These are phyloP conservation scores for Carex kokanica DNA, from an alignment of 176 grass and related monocot species.

Conservation along the genomic window DNA sequence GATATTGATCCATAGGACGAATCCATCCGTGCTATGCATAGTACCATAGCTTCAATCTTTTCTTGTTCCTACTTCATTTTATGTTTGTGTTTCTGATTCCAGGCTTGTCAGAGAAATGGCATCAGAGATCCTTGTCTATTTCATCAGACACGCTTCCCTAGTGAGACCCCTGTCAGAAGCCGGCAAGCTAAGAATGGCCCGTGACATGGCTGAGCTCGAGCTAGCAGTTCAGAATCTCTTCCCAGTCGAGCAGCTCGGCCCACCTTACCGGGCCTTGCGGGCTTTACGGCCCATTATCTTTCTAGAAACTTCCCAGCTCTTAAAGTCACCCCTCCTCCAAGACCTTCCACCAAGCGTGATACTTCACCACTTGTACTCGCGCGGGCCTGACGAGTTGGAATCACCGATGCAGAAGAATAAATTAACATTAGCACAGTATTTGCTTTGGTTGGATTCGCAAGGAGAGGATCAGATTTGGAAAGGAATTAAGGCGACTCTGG, in stretches of 20 bases:
- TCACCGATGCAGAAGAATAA: slow-evolving; percentile 91
- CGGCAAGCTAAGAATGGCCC: slow-evolving; percentile 91
- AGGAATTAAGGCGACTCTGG: slow-evolving; percentile 83
- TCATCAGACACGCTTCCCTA: slow-evolving; percentile 94
- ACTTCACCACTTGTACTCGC: slow-evolving; percentile 91
- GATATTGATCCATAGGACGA: too few relatives aligned
- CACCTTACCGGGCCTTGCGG: slow-evolving; percentile 74
- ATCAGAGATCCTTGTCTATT: slow-evolving; percentile 85
- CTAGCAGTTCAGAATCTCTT: slow-evolving; percentile 91
- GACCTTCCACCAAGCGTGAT: slow-evolving; percentile 76
- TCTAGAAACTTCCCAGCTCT: slow-evolving; percentile 82
- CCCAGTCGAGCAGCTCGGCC: slow-evolving; percentile 92
- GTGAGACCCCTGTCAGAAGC: slow-evolving; percentile 95
- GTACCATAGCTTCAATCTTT: too few relatives aligned
- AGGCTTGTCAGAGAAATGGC: slow-evolving; percentile 89
- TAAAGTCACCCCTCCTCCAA: slow-evolving; percentile 59
- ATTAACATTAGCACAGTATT: slow-evolving; percentile 68
- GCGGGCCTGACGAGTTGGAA: slow-evolving; percentile 81
- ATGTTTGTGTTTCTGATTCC: slow-evolving; percentile 5
- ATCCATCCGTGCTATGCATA: too few relatives aligned
- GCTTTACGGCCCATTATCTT: slow-evolving; percentile 88
- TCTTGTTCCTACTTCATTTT: not conserved
- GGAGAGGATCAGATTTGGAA: slow-evolving; percentile 94
- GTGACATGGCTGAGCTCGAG: slow-evolving; percentile 96
- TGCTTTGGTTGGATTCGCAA: slow-evolving; percentile 87